Conservation (phyloP, 768 basidiomycete species). For the Suillus cothurnatus region DNA sequence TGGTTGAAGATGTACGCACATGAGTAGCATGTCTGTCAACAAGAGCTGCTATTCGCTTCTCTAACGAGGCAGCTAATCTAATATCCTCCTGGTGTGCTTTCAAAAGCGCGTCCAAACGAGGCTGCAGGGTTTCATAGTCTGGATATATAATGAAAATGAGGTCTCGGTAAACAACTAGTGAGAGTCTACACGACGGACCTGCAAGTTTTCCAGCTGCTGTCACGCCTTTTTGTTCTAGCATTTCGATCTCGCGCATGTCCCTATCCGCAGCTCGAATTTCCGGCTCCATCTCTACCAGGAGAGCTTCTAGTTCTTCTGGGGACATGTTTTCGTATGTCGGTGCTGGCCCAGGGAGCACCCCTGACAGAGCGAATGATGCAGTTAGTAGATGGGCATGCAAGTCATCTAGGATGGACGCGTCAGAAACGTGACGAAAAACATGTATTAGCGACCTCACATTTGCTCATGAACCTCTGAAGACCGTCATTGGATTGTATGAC, state of each 20-base stretch:
- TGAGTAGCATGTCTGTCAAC: constrained; percentile 73
- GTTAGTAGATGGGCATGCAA: constrained; percentile 75
- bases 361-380: constrained; percentile 76
- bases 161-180: neutral
- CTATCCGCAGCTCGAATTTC: constrained; percentile 84
- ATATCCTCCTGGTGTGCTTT: constrained; percentile 62
- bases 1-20: constrained; percentile 41
- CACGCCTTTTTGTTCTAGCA: constrained; percentile 69
- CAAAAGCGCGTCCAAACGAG: constrained; percentile 65
- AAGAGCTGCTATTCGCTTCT: constrained; percentile 62
- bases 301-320: constrained; percentile 65
- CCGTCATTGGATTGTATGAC: constrained; percentile 71
- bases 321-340: constrained; percentile 69
- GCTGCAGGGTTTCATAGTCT: constrained; percentile 67
- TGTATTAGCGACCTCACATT: constrained; percentile 50
- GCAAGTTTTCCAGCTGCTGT: constrained; percentile 71
- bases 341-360: constrained; percentile 47
- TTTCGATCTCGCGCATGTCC: constrained; percentile 77
- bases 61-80: constrained; percentile 57
- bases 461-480: constrained; percentile 71
- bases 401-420: constrained; percentile 54
- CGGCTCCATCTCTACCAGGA: constrained; percentile 78
- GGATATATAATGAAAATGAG: constrained; percentile 3
- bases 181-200: constrained; percentile 39
- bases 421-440: constrained; percentile 5